These are phyloP conservation scores for Globomyces pollinis-pini DNA, from an alignment of 192 early-diverging fungal species.

Conservation along the genomic window DNA sequence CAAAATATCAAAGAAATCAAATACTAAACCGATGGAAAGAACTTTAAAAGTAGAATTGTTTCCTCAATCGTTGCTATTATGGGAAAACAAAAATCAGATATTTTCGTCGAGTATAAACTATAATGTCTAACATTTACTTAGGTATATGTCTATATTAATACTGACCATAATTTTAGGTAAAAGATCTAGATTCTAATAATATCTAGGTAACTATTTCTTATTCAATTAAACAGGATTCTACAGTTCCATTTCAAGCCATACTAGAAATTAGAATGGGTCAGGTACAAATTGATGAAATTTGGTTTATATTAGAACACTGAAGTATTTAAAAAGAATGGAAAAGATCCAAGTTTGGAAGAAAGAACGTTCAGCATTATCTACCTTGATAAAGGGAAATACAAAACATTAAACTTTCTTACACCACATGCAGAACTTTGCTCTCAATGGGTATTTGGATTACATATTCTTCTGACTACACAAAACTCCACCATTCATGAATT, in stretches of 20 bases:
- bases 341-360: conserved; percentile 32
- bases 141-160: background rate
- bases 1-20: too few relatives aligned
- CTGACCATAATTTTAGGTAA: too few relatives aligned
- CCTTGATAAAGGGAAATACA: conserved; percentile 34
- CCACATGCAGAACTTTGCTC: conserved; percentile 26
- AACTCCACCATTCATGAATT: conserved; percentile 17
- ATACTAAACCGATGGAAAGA: conserved; percentile 4
- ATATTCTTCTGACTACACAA: conserved; percentile 38
- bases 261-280: conserved; percentile 50
- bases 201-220: background rate
- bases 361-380: conserved; percentile 45
- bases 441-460: conserved; percentile 40
- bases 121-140: background rate
- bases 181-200: too few relatives aligned
- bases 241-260: conserved; percentile 39
- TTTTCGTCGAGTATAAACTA: background rate
- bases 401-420: conserved; percentile 46
- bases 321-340: conserved; percentile 41
- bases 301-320: too few relatives aligned
- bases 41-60: conserved; percentile 8
- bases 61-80: background rate
- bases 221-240: background rate
- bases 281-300: too few relatives aligned
- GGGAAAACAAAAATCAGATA: background rate